Evolutionary conservation across 1,284 basidiomycete species (phyloP).

Genomic region (Naganishia albida): DNA sequence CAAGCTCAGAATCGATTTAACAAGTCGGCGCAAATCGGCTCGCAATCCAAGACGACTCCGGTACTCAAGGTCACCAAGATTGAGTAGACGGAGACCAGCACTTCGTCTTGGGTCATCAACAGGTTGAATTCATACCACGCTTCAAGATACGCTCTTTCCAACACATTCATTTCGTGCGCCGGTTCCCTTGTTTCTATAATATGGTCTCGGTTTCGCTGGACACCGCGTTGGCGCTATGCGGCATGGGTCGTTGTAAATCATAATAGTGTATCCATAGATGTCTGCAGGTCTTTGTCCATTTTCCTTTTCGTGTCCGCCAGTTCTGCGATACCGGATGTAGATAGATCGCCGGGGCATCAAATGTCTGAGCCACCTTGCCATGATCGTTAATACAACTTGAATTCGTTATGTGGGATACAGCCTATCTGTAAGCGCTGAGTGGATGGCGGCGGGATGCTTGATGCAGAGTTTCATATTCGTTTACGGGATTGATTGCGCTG

Average conservation of each 20-base stretch:
- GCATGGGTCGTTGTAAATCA: not conserved
- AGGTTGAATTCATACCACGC: constrained; percentile 2
- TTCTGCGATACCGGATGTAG: too few species aligned
- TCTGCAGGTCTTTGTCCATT: too few species aligned
- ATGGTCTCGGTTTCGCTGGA: not conserved
- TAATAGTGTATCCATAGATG: constrained; percentile 17
- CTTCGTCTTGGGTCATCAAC: not conserved
- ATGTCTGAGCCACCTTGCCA: not conserved
- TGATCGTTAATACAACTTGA: not conserved
- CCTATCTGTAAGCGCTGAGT: not conserved
- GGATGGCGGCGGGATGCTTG: too few species aligned
- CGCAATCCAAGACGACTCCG: constrained; percentile 13
- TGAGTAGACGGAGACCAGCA: not conserved
- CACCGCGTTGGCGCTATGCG: not conserved
- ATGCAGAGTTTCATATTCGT: too few species aligned
- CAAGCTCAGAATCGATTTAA: constrained; percentile 39
- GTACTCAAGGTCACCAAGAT: constrained; percentile 23
- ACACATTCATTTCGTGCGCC: constrained; percentile 8
- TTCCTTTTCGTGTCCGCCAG: too few species aligned
- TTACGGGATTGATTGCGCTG: too few species aligned
- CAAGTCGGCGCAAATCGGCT: constrained; percentile 21
- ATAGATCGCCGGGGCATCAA: too few species aligned
- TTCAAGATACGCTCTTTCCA: constrained; percentile 14
- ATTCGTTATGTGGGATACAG: not conserved
- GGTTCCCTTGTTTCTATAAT: constrained; percentile 10